Conservation (phyloP, 1,284 basidiomycete species). For the Melanopsichium pennsylvanicum region DNA sequence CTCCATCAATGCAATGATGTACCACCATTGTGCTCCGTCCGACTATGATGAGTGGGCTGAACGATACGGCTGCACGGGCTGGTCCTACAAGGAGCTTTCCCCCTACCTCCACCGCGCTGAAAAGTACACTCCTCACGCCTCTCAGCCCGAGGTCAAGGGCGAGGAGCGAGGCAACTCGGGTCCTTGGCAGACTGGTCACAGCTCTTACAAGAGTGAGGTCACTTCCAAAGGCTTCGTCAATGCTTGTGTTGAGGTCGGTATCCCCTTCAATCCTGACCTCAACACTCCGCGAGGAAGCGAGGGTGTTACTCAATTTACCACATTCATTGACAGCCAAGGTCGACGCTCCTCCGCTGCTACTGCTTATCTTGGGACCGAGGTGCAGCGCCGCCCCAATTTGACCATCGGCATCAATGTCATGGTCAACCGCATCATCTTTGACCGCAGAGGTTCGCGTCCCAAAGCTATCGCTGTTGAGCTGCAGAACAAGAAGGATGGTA, state of each 20-base stretch:
- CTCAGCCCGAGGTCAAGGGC: conserved; percentile 40
- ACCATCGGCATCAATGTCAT: conserved; percentile 49
- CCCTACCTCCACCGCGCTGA: conserved; percentile 43
- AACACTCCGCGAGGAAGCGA: conserved; percentile 47
- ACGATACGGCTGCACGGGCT: conserved; percentile 48
- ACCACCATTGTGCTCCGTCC: conserved; percentile 43
- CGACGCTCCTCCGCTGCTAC: conserved; percentile 51
- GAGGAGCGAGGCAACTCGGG: conserved; percentile 46
- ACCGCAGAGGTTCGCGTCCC: conserved; percentile 36
- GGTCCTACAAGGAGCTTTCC: conserved; percentile 44
- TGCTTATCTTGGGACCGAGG: conserved; percentile 46
- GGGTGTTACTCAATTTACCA: conserved; percentile 50
- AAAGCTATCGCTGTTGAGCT: conserved; percentile 51
- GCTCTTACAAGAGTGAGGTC: conserved; percentile 38
- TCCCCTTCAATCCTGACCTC: conserved; percentile 45
- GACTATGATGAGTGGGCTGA: conserved; percentile 55
- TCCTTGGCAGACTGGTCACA: conserved; percentile 52
- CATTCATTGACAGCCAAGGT: conserved; percentile 50
- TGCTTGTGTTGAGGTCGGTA: conserved; percentile 46
- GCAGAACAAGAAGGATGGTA: conserved; percentile 35
- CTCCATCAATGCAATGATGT: conserved; percentile 68
- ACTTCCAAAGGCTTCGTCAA: conserved; percentile 49
- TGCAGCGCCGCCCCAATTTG: conserved; percentile 48
- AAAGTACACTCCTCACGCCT: conserved; percentile 44
- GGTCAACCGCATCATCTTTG: conserved; percentile 51